Percentiles rank a stretch among this genome's conserved stretches.
Conservation (phyloP, 495 filamentous ascomycete genomes). For the Lentithecium fluviatile region DNA sequence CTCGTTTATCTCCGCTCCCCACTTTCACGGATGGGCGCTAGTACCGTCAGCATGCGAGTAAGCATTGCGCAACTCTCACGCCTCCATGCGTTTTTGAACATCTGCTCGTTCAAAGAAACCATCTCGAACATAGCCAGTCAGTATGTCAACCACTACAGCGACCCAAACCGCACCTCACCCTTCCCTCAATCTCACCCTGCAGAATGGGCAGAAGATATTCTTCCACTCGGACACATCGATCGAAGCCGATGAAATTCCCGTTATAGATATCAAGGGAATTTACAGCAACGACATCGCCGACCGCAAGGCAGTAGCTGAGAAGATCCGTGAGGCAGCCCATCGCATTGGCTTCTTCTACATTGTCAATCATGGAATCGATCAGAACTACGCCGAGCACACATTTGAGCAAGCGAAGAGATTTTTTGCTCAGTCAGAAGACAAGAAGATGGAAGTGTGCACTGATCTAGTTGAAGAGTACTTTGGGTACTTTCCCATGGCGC, state of each 20-base stretch:
- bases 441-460: constrained; percentile 49
- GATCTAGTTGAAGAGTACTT: constrained; percentile 40
- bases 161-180: not conserved
- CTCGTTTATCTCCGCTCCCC: not conserved
- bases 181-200: not conserved
- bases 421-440: constrained; percentile 50
- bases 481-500: constrained; percentile 34
- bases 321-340: constrained; percentile 6
- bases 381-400: constrained; percentile 41
- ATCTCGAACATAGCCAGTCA: not conserved
- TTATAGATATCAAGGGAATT: constrained; percentile 6
- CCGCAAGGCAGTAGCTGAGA: constrained; percentile 11
- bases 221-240: constrained; percentile 8
- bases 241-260: constrained; percentile 12
- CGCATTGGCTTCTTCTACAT: constrained; percentile 19
- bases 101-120: not conserved
- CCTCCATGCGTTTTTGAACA: not conserved
- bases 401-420: constrained; percentile 48
- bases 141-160: not conserved
- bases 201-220: constrained; percentile 3
- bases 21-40: not conserved
- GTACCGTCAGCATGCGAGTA: not conserved
- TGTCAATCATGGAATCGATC: constrained; percentile 42
- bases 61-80: not conserved
- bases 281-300: constrained; percentile 4